A percentile compares a stretch with the other conserved stretches of the same genome.
Conservation (phyloP, 2,329 filamentous ascomycete species). For the Aspergillus pseudonomiae region DNA sequence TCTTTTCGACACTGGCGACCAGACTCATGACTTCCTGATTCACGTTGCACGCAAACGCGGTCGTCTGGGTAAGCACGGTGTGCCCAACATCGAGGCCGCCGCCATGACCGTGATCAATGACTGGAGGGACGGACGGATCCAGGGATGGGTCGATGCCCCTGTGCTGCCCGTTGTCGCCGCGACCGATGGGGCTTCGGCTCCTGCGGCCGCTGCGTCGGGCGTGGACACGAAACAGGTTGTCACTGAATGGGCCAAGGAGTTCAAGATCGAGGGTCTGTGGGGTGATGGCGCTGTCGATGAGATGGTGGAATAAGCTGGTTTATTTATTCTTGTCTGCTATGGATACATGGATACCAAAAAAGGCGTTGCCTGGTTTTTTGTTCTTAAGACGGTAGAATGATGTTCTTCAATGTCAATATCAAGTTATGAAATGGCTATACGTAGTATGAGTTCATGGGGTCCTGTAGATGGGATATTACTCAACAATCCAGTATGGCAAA, state of each 20-base stretch:
- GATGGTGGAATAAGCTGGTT: conserved; percentile 42
- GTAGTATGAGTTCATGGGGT: background rate
- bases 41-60: conserved; percentile 95
- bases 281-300: conserved; percentile 61
- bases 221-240: conserved; percentile 84
- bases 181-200: conserved; percentile 34
- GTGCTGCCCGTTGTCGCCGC: conserved; percentile 60
- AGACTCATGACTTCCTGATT: conserved; percentile 86
- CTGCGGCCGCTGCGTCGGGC: conserved; percentile 38
- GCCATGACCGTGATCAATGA: conserved; percentile 95
- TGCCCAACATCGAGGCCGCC: conserved; percentile 84
- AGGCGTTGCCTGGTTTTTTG: conserved; percentile 21
- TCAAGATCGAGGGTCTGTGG: conserved; percentile 92
- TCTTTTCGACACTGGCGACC: conserved; percentile 73
- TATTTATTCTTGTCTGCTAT: conserved; percentile 27
- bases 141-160: conserved; percentile 85
- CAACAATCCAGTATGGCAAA: too few species aligned
- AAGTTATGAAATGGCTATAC: background rate
- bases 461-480: background rate
- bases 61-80: conserved; percentile 80
- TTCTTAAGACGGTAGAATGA: conserved; percentile 13
- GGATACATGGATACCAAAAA: conserved; percentile 40
- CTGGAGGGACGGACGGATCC: conserved; percentile 92
- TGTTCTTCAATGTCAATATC: conserved; percentile 9
- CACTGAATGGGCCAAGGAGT: conserved; percentile 89